Evolutionary conservation across 2,329 filamentous ascomycete species (phyloP).

Genomic region (Calonectria leucothoes): DNA sequence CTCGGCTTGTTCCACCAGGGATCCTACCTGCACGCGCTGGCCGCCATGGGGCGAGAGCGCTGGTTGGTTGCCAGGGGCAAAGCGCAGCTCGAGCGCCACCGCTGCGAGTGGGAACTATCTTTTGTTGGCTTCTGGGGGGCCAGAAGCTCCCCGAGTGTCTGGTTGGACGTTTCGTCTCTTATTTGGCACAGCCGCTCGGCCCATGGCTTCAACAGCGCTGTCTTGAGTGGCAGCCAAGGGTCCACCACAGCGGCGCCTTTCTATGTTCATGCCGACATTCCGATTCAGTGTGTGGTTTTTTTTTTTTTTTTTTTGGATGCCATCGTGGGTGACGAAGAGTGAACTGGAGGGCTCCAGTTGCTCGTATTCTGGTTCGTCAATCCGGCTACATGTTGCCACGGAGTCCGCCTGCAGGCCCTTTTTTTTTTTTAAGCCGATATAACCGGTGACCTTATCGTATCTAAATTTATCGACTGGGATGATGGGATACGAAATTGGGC

Average conservation of each 20-base stretch:
- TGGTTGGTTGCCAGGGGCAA: conserved; percentile 2
- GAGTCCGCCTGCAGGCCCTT: not conserved
- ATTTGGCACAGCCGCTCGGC: not conserved
- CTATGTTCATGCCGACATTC: not conserved
- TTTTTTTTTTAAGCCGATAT: not conserved
- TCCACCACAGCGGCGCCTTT: not conserved
- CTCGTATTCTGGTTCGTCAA: conserved; percentile 7
- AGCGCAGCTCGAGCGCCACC: conserved; percentile 5
- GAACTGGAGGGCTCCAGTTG: not conserved
- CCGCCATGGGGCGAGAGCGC: not conserved
- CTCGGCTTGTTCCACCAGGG: conserved; percentile 6
- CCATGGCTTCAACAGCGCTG: not conserved
- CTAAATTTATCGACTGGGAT: conserved; percentile 5
- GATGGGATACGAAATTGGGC: not conserved
- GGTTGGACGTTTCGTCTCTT: not conserved
- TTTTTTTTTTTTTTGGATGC: not conserved
- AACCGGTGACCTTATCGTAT: not conserved
- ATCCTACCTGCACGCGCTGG: not conserved
- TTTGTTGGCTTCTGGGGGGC: not conserved
- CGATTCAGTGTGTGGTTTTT: not conserved
- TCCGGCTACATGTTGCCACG: not conserved
- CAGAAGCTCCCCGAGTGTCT: not conserved
- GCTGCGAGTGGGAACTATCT: conserved; percentile 6
- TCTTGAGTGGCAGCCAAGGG: not conserved
- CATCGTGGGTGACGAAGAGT: not conserved